Evolutionary conservation across 2,329 filamentous ascomycete species (phyloP).

Genomic region (Apiospora arundinis): DNA sequence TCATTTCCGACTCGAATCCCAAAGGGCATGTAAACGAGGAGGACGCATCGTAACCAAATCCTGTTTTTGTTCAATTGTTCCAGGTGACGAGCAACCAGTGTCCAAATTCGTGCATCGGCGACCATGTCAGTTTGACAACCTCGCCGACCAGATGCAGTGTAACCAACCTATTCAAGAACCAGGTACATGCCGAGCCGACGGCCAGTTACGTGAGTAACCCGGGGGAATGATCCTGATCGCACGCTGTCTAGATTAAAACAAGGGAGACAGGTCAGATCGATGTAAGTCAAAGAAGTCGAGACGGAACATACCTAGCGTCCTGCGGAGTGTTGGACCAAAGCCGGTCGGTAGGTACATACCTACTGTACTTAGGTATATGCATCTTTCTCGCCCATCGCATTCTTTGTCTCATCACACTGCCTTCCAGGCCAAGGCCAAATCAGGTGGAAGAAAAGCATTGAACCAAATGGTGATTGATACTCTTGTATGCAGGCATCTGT

Average conservation of each 20-base stretch:
- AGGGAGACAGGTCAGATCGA: neutral
- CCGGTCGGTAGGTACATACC: neutral
- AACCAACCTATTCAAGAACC: neutral
- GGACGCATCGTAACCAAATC: neutral
- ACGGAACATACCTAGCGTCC: conserved; percentile 7
- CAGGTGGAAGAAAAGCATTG: neutral
- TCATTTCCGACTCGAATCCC: neutral
- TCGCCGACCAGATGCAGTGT: conserved; percentile 8
- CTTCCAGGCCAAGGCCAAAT: neutral
- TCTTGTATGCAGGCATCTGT: neutral
- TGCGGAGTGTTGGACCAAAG: neutral
- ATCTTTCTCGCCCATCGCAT: neutral
- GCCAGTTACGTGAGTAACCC: neutral
- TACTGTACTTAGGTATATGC: neutral
- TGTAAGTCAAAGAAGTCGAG: neutral
- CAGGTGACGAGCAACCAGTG: neutral
- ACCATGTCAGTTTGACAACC: conserved; percentile 14
- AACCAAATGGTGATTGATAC: neutral
- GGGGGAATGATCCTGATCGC: neutral
- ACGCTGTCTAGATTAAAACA: neutral
- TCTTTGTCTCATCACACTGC: neutral
- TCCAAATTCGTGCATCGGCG: neutral
- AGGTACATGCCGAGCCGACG: conserved; percentile 1
- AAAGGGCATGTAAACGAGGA: neutral
- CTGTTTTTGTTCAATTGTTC: neutral